These are phyloP conservation scores for Austroboletus novae-zelandiae DNA, from an alignment of 1,284 basidiomycete genomes.

Conservation along the genomic window DNA sequence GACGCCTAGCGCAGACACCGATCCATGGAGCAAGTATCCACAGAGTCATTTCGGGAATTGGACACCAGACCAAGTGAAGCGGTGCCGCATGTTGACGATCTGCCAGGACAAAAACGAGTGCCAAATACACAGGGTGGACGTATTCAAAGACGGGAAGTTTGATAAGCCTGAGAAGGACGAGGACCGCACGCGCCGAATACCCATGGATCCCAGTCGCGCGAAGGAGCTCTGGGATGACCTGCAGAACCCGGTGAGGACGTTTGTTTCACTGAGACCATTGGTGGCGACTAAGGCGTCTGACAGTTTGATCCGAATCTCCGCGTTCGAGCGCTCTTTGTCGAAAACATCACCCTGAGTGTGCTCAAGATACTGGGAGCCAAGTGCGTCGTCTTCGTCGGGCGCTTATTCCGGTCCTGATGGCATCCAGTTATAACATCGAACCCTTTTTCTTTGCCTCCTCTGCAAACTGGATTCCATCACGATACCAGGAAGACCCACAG, in stretches of 20 bases:
- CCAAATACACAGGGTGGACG: constrained; percentile 42
- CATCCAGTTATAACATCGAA: constrained; percentile 37
- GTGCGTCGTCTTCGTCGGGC: constrained; percentile 23
- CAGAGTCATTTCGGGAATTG: constrained; percentile 52
- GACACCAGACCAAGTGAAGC: constrained; percentile 42
- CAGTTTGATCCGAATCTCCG: constrained; percentile 36
- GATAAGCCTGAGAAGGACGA: constrained; percentile 1
- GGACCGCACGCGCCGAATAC: constrained; percentile 5
- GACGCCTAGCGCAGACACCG: neutral
- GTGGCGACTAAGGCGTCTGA: neutral
- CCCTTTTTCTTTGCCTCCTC: constrained; percentile 60
- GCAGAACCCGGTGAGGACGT: constrained; percentile 13
- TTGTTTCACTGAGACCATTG: neutral
- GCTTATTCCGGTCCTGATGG: constrained; percentile 3
- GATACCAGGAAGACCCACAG: constrained; percentile 46
- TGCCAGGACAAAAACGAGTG: constrained; percentile 29
- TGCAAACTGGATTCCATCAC: constrained; percentile 53
- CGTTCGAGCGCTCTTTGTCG: constrained; percentile 48
- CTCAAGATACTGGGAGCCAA: constrained; percentile 49
- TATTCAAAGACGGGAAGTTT: constrained; percentile 36
- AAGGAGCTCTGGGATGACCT: constrained; percentile 20
- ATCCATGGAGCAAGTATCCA: constrained; percentile 39
- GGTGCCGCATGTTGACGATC: constrained; percentile 38
- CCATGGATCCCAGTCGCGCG: neutral
- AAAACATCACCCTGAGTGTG: constrained; percentile 43